These are phyloP conservation scores for Coniferiporia weirii DNA, from an alignment of 1,284 basidiomycete species.

Conservation along the genomic window DNA sequence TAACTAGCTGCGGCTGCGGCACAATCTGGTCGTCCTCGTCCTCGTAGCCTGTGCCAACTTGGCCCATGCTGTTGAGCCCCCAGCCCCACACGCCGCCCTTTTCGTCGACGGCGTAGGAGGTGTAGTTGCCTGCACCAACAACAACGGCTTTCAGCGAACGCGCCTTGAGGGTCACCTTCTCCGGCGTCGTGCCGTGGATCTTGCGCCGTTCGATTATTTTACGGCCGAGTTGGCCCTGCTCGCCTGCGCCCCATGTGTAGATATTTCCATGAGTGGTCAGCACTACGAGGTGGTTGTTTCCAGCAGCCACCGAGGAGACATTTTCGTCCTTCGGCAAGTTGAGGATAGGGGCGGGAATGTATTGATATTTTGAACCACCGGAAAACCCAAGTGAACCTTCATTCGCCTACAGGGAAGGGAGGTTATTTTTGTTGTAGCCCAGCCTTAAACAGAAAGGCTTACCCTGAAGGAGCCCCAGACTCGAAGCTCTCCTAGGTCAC, in stretches of 20 bases:
- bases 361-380: constrained; percentile 56
- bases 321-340: constrained; percentile 68
- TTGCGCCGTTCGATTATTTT: constrained; percentile 80
- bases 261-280: constrained; percentile 82
- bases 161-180: constrained; percentile 70
- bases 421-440: constrained; percentile 3
- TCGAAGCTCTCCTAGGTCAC: constrained; percentile 70
- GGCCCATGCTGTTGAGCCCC: constrained; percentile 81
- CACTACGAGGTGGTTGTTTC: constrained; percentile 84
- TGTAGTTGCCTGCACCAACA: constrained; percentile 78
- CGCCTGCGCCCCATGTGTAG: constrained; percentile 84
- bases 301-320: constrained; percentile 73
- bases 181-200: constrained; percentile 78
- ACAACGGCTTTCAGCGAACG: constrained; percentile 65
- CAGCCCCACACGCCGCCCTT: constrained; percentile 83
- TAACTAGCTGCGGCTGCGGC: constrained; percentile 64
- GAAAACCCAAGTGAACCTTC: constrained; percentile 88
- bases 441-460: constrained; percentile 29
- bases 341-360: constrained; percentile 66
- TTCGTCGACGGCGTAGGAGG: constrained; percentile 87
- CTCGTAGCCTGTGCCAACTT: constrained; percentile 54
- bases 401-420: constrained; percentile 42
- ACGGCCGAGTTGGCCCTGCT: constrained; percentile 83
- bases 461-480: constrained; percentile 94
- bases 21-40: constrained; percentile 52